Base-by-base conservation (phyloP, 495 filamentous ascomycete species). In the Glonium stellatum region DNA sequence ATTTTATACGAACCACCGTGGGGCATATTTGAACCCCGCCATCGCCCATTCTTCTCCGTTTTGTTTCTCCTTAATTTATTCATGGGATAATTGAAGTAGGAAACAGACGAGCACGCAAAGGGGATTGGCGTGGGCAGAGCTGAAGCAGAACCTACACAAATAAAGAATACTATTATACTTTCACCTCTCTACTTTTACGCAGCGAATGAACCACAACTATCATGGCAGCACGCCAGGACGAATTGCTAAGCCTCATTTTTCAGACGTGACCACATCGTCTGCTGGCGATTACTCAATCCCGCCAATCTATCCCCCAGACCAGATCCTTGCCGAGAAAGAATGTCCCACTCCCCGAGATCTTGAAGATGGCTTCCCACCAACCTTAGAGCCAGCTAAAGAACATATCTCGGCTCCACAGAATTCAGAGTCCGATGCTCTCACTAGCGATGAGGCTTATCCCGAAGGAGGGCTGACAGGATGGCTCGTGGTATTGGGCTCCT, bases 191-290 rank as follows among this genome's bases (percentile, higher is more conserved):
- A 51, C 13, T 8, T 51, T 27, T 27, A 18, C 48, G 31, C 48
- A 52, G 48, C 72, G 62, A 50, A 75, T 75, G 72, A 71, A 35
- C 55, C 57, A 60, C 58, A 23, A 37, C 23, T 31, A 49, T 63
- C 72, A 75, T 60, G 72, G 72, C 72, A 75, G 72, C 72, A 75
- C 42, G 72, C 72, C 71, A 73, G 71, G 71, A 73, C 66, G 46
- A 59, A 57, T 61, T 48, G 4, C 49, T 47, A 42, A 54, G 55
- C 52, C 31, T 23, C 60, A 58, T 19, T 46, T 1, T 12, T 56
- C 50, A 53, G 27, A 53, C 22, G 34, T 53, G 22, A 62, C 62
- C 44, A 64, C 49, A 6, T 23, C 60, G 50, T 57, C 64, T 31
- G 54, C 63, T 22, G 63, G 52, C 1, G 63, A 62, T 22, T 66